Evolutionary conservation across 2,329 filamentous ascomycete genomes (phyloP), one percentile per base, ranked within the genome.

Genomic region (Cordyceps tenuipes): DNA sequence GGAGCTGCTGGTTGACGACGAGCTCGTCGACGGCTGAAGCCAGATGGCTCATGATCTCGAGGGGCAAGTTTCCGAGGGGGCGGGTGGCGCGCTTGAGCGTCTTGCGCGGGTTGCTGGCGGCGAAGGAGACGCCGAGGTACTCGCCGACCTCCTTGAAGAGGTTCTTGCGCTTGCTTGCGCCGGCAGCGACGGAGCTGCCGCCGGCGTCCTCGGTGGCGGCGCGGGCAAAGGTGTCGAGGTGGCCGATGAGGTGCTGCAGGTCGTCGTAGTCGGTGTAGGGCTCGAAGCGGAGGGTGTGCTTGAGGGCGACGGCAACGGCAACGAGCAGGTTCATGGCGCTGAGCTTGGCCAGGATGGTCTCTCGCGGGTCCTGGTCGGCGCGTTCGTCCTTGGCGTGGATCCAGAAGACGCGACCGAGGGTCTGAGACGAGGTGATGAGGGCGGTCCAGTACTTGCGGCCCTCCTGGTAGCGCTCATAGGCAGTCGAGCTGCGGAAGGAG

Each of bases 271-370:
- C 82, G 39, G 86, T 84, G 66, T 89, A 90, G 1, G 90, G 90
- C 70, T 95, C 90, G 70, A 93, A 93, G 36, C 90, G 88, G 36
- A 95, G 82, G 67, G 85, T 87, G 74, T 94, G 90, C 75, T 93
- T 93, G 62, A 95, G 78, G 1, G 90, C 76, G 19, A 89, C 79
- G n/a, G 89, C 82, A 66, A 89, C 94, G 2, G 89, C 88, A 31
- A 90, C 81, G 63, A 94, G 79, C 7, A 94, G 79, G 70, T 94
- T 93, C 72, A 94, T 82, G 7, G 85, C 85, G 17, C 85, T 85
- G 76, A 90, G 69, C 72, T 93, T 93, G 59, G 77, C 81, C 13
- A 94, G 77, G 1, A 91, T 68, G 64, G 88, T 85, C 48, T 87
- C 79, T 67, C 90, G 90, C 21, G 79, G 79, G 10, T 76, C 73